Base-by-base conservation (phyloP, 305 asterid genomes). In the Salvia sclarea region DNA sequence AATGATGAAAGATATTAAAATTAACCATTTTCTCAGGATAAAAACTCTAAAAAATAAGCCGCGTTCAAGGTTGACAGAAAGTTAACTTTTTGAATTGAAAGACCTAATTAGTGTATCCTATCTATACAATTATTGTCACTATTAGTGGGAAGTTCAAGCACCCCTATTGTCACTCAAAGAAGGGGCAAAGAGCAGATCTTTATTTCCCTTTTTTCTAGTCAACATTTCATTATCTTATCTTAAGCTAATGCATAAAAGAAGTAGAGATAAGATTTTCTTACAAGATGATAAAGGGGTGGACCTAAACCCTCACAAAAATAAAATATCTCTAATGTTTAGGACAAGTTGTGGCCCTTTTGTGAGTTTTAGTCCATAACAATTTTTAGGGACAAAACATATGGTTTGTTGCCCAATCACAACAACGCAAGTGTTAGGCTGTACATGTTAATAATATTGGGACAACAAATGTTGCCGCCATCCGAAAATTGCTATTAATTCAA, bases 211-310 rank as follows among this genome's bases (percentile, higher is more conserved):
- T 56, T 55, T 41, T 41, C 14, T 14, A 7, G 6, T 61, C 22
- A 61, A 44, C 68, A 60, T 20, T 25, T 64, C 65, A 75, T 68
- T 68, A 81, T 77, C 84, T 84, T 83, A 84, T 84, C 90, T 74
- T 49, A 47, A 71, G 66, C 70, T 69, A 69, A 76, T 24, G 78
- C 61, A 70, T n/a, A 77, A 75, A 70, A 49, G 76, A 72, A 75
- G 76, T 81, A 64, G 80, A 71, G 87, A 85, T 87, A 85, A 85
- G 90, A 84, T 84, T 66, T 58, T 58, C 71, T 66, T 61, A 50
- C 25, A 54, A 65, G 70, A 68, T 58, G 67, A 75, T 64, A 66
- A 62, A 64, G 64, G 52, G 56, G 76, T 82, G 85, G 86, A 69
- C 85, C 85, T 72, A 18, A 55, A 3, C 61, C 64, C 61, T 40